Evolutionary conservation across 306 rosid species (phyloP), one percentile per base, ranked within the genome.

Genomic region (Vigna nakashimae): DNA sequence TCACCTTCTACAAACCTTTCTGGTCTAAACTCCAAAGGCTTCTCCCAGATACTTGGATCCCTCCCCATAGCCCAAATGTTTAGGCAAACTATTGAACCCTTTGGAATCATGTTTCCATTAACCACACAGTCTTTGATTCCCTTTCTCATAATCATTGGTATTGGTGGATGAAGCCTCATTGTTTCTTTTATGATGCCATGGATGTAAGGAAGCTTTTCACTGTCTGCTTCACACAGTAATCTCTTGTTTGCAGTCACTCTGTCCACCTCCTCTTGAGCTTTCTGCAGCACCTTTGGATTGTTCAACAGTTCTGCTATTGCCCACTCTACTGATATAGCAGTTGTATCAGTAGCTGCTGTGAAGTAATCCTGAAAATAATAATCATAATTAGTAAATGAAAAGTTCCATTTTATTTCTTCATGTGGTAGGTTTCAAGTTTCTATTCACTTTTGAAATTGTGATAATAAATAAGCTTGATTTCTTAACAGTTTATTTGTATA

Each of bases 121-220:
- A 89, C 67, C 13, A 56, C 68, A 13, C 87, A 78, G 2, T 76
- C 76, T 56, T 83, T 17, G 3, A 73, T 34, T 18, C 82, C 88
- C 59, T 82, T 81, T 60, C 97, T 83, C 28, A 68, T 38, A 3
- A 86, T 2, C 71, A 86, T 28, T 1, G 91, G 62, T 4, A 79
- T 51, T 1, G 93, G 78, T 0, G 94, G 92, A 45, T 88, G 87
- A 24, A 86, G 87, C 72, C 91, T 76, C 7, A 84, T 12, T 46
- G 79, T 74, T 67, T 88, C 94, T 69, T 84, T 85, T 26, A 87
- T 65, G 42, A 85, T 81, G 18, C 90, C 90, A 26, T 85, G 77
- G 4, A 88, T 73, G 9, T 87, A 91, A 1, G 90, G 84, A 72
- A 87, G 90, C 24, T 82, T 67, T 56, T 78, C 62, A 71, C 17